These are phyloP conservation scores for Cardamine chenopodiifolia DNA, from an alignment of 345 rosid species.

Conservation along the genomic window DNA sequence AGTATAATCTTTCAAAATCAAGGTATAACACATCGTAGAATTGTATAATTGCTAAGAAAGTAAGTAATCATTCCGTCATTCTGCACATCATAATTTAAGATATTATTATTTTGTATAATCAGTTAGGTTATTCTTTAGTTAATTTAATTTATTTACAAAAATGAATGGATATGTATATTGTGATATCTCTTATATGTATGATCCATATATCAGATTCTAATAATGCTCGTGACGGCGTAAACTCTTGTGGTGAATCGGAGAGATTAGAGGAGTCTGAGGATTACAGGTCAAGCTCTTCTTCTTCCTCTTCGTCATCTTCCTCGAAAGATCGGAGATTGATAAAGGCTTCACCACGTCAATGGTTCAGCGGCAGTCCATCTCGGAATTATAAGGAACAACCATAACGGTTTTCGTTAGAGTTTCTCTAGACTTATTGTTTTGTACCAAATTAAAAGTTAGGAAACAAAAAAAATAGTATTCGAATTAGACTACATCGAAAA, in stretches of 20 bases:
- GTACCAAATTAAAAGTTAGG: conserved; percentile 1
- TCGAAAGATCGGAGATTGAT: conserved; percentile 34
- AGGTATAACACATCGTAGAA: background rate
- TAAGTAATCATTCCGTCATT: conserved; percentile 1
- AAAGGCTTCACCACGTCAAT: conserved; percentile 28
- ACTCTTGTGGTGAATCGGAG: conserved; percentile 33
- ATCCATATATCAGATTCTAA: conserved; percentile 19
- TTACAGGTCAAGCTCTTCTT: conserved; percentile 48
- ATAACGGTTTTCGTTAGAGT: conserved; percentile 37
- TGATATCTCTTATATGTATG: background rate
- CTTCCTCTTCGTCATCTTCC: conserved; percentile 43
- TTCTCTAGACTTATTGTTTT: conserved; percentile 1
- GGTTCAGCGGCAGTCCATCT: conserved; percentile 42
- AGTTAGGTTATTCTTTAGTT: background rate
- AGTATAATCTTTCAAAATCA: background rate
- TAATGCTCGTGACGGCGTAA: conserved; percentile 1
- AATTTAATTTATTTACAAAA: background rate
- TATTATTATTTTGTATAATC: no score
- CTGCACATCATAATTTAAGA: background rate
- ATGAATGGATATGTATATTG: background rate
- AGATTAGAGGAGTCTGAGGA: conserved; percentile 15
- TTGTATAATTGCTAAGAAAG: background rate
- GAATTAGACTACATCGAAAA: background rate
- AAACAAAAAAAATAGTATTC: background rate
- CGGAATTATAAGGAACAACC: conserved; percentile 36